Conservation (phyloP, 352 stramenopile species). For the Phytopythium ostracodes region DNA sequence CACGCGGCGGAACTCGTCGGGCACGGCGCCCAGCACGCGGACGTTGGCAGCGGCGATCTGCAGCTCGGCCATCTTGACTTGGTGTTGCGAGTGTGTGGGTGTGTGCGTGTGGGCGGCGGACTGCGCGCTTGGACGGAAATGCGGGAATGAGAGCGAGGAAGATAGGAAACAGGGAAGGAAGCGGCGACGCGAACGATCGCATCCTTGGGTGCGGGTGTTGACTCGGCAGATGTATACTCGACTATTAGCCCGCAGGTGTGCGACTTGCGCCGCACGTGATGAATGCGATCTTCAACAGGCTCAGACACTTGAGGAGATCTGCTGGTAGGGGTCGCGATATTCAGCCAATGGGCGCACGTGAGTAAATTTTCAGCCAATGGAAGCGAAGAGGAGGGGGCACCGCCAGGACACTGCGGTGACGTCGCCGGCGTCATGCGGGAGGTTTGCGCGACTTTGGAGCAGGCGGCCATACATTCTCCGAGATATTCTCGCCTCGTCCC, state of each 20-base stretch:
- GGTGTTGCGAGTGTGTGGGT: background rate
- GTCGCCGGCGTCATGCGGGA: slow-evolving; percentile 4
- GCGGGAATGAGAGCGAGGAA: slow-evolving; percentile 2
- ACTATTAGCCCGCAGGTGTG: background rate
- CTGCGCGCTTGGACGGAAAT: slow-evolving; percentile 4
- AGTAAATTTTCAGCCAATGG: slow-evolving; percentile 6
- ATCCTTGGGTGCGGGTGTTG: too few species aligned
- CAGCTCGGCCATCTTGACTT: slow-evolving; percentile 41
- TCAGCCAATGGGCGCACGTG: slow-evolving; percentile 7
- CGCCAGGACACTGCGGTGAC: slow-evolving; percentile 1
- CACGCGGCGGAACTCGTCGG: slow-evolving; percentile 77
- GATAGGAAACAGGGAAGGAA: too few species aligned
- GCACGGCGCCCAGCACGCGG: slow-evolving; percentile 79
- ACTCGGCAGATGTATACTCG: too few species aligned
- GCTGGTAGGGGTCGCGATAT: background rate
- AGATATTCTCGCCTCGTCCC: background rate
- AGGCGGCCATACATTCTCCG: background rate
- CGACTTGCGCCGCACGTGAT: slow-evolving; percentile 2
- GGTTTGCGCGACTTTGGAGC: background rate
- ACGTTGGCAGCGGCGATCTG: slow-evolving; percentile 56
- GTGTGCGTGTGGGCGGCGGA: background rate
- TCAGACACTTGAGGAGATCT: background rate
- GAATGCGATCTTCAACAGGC: slow-evolving; percentile 4
- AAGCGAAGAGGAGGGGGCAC: background rate
- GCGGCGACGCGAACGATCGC: too few species aligned